These are phyloP conservation scores for Tinospora cordifolia DNA, from an alignment of 164 flowering plant species.

Conservation along the genomic window DNA sequence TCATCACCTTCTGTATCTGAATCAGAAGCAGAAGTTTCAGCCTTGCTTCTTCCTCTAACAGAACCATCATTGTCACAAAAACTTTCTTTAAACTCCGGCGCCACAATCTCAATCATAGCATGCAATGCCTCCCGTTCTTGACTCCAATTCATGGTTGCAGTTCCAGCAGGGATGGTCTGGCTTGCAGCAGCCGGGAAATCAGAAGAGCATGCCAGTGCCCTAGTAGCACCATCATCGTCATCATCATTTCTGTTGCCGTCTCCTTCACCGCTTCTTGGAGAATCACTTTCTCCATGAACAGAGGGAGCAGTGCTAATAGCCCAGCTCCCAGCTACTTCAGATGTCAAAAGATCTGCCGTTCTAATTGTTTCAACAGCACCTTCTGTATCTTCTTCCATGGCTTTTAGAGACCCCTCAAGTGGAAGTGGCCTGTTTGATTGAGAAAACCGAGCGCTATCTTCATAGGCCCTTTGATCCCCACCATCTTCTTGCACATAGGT, in stretches of 20 bases:
- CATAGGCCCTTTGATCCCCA: slow-evolving; percentile 19
- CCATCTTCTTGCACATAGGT: slow-evolving; percentile 35
- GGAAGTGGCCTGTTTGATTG: slow-evolving; percentile 22
- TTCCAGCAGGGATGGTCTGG: slow-evolving; percentile 38
- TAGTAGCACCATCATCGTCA: slow-evolving; percentile 20
- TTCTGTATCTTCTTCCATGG: slow-evolving; percentile 69
- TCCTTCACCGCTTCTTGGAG: slow-evolving; percentile 32
- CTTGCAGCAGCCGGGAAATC: slow-evolving; percentile 52
- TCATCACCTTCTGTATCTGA: slow-evolving; percentile 50
- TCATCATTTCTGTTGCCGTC: slow-evolving; percentile 20
- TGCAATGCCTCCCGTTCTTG: slow-evolving; percentile 50
- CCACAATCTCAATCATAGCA: slow-evolving; percentile 76
- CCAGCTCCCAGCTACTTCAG: slow-evolving; percentile 95
- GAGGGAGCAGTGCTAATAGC: slow-evolving; percentile 82
- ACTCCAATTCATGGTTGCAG: slow-evolving; percentile 21
- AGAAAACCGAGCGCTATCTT: slow-evolving; percentile 19
- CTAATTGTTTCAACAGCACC: slow-evolving; percentile 43
- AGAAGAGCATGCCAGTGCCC: slow-evolving; percentile 19
- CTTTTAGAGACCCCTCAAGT: slow-evolving; percentile 19
- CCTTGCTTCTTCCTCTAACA: slow-evolving; percentile 17
- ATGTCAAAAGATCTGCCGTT: slow-evolving; percentile 77
- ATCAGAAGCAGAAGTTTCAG: slow-evolving; percentile 26
- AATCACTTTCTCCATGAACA: slow-evolving; percentile 73
- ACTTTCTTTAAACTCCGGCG: slow-evolving; percentile 55
- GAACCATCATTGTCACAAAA: slow-evolving; percentile 26